These are phyloP conservation scores for Orobanche coerulescens DNA, from an alignment of 257 asterid genomes.

Conservation along the genomic window DNA sequence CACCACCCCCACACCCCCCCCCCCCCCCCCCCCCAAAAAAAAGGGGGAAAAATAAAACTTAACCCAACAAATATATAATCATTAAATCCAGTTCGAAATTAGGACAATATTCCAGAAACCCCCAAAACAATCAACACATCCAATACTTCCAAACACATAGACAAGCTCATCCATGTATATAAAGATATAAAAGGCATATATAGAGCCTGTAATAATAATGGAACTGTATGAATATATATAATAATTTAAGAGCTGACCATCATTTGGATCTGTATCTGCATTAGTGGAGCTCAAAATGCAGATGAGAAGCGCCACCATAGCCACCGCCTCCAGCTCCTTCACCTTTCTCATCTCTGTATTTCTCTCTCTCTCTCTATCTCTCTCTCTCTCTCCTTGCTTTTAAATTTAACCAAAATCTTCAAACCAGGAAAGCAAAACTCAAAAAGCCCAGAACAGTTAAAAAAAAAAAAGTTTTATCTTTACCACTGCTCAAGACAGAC, in stretches of 20 bases:
- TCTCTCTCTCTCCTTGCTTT: not conserved
- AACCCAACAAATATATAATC: slow-evolving; percentile 1
- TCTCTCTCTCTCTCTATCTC: slow-evolving; percentile 11
- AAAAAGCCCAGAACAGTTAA: slow-evolving; percentile 26
- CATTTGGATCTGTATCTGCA: slow-evolving; percentile 63
- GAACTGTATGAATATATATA: not conserved
- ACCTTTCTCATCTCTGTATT: slow-evolving; percentile 28
- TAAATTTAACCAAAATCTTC: slow-evolving; percentile 11
- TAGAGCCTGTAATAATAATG: not conserved
- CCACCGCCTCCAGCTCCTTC: slow-evolving; percentile 39
- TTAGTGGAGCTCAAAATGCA: slow-evolving; percentile 36
- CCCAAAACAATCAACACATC: slow-evolving; percentile 19
- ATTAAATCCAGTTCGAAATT: slow-evolving; percentile 24
- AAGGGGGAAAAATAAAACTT: not conserved
- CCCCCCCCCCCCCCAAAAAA: too few relatives aligned
- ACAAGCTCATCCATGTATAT: slow-evolving; percentile 1
- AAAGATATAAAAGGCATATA: slow-evolving; percentile 5
- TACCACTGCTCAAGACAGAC: slow-evolving; percentile 25
- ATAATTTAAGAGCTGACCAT: slow-evolving; percentile 35
- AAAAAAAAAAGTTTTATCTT: slow-evolving; percentile 33
- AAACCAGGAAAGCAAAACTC: slow-evolving; percentile 2
- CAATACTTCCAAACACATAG: not conserved
- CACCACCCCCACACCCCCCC: too few relatives aligned
- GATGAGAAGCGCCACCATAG: slow-evolving; percentile 36
- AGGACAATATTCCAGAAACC: slow-evolving; percentile 14